Percentiles rank a stretch among this genome's conserved stretches.
phyloP scores from a whole-genome alignment of 164 flowering plant genomes.

The Umbellularia californica region DNA sequence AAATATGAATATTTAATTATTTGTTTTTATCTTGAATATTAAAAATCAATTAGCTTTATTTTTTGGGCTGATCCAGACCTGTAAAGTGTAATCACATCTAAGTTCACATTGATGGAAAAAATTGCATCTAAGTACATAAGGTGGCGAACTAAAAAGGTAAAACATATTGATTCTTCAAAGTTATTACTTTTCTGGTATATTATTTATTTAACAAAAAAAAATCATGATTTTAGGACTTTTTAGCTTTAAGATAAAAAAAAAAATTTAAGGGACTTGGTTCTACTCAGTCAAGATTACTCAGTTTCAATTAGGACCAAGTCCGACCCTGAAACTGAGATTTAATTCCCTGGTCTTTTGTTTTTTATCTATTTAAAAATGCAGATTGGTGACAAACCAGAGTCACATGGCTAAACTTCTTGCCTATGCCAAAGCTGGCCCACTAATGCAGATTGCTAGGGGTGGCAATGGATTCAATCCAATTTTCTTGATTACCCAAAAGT shows the following conservation, averaged over 20 bases:
- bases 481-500: no score
- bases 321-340: no score
- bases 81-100: background rate
- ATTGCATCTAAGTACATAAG: background rate
- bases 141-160: background rate
- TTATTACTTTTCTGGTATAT: background rate
- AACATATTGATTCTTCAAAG: background rate
- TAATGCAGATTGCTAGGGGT: no score
- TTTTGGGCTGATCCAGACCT: background rate
- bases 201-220: background rate
- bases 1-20: background rate
- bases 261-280: no score
- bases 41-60: background rate
- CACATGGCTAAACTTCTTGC: no score
- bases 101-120: no score
- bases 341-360: background rate
- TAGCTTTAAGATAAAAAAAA: no score
- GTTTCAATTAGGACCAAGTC: no score
- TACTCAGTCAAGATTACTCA: no score
- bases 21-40: background rate
- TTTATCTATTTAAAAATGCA: background rate
- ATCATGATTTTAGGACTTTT: background rate
- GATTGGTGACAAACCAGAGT: no score
- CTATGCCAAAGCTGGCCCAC: no score
- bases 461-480: no score